A percentile compares a stretch with the other conserved stretches of the same genome.
These are phyloP conservation scores for Canavalia ensiformis DNA, from an alignment of 306 rosid genomes.

Conservation along the genomic window DNA sequence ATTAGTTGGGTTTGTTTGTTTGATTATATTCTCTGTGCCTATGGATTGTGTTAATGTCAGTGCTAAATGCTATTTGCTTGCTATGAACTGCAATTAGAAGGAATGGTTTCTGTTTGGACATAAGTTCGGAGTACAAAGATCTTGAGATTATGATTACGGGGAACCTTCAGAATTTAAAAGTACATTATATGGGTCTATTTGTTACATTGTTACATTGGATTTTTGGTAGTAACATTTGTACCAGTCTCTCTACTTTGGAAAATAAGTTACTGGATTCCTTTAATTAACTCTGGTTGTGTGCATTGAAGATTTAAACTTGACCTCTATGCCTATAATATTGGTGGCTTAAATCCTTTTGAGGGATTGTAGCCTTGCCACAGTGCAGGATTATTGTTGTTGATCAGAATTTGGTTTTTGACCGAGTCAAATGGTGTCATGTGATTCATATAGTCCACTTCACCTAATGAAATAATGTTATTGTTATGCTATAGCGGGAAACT, in stretches of 20 bases:
- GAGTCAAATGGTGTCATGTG: no score
- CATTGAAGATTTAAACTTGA: slow-evolving; percentile 2
- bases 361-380: neutral
- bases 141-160: neutral
- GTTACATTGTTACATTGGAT: neutral
- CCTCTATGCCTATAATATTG: neutral
- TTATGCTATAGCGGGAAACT: neutral
- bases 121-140: neutral
- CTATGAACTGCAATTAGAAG: neutral
- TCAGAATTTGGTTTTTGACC: no score
- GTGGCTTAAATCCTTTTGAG: neutral
- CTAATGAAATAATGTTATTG: no score
- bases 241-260: neutral
- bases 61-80: neutral
- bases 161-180: neutral
- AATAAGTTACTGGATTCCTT: neutral
- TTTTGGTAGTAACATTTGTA: neutral
- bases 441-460: no score
- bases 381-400: neutral
- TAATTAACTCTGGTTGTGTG: neutral
- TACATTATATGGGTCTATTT: neutral
- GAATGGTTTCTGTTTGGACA: neutral
- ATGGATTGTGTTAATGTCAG: neutral
- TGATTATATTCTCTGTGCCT: neutral
- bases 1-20: neutral